Conservation (phyloP, 192 early-diverging fungal genomes). For the Coemansia sp. region DNA sequence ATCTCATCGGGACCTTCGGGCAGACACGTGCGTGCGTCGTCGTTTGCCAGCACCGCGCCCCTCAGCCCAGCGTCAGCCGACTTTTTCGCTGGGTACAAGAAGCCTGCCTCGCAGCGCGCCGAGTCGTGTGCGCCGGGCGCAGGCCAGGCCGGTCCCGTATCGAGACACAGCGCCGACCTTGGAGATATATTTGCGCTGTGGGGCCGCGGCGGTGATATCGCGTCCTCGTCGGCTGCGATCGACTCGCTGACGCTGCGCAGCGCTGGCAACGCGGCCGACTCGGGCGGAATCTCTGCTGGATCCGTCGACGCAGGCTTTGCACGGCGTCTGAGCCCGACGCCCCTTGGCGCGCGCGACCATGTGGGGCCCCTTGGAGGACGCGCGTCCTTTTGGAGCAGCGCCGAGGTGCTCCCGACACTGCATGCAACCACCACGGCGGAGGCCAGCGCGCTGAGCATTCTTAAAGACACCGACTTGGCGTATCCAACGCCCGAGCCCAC, state of each 20-base stretch:
- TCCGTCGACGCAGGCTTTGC: not conserved
- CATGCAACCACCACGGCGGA: slow-evolving; percentile 39
- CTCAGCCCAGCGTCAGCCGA: not conserved
- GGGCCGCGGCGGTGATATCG: slow-evolving; percentile 11
- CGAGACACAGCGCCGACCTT: slow-evolving; percentile 29
- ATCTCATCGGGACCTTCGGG: not conserved
- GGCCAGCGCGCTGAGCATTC: slow-evolving; percentile 48
- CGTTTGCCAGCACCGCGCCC: slow-evolving; percentile 2
- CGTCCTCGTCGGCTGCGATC: slow-evolving; percentile 7
- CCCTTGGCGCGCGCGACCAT: slow-evolving; percentile 1
- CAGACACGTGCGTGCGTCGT: slow-evolving; percentile 14
- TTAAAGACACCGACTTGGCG: slow-evolving; percentile 48
- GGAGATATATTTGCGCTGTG: slow-evolving; percentile 17
- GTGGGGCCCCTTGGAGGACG: slow-evolving; percentile 2
- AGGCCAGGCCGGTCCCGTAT: not conserved
- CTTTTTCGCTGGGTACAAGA: not conserved
- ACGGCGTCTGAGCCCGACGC: not conserved
- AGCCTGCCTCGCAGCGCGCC: slow-evolving; percentile 3
- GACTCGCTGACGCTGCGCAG: slow-evolving; percentile 13
- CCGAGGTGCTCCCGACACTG: slow-evolving; percentile 2
- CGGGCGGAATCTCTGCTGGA: not conserved
- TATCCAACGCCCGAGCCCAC: slow-evolving; percentile 46
- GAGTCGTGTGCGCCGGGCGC: not conserved
- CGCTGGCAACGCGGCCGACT: not conserved
- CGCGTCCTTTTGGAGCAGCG: slow-evolving; percentile 10